Conservation (phyloP, 169 alveolate species). For the Cryptosporidium xiaoi region DNA sequence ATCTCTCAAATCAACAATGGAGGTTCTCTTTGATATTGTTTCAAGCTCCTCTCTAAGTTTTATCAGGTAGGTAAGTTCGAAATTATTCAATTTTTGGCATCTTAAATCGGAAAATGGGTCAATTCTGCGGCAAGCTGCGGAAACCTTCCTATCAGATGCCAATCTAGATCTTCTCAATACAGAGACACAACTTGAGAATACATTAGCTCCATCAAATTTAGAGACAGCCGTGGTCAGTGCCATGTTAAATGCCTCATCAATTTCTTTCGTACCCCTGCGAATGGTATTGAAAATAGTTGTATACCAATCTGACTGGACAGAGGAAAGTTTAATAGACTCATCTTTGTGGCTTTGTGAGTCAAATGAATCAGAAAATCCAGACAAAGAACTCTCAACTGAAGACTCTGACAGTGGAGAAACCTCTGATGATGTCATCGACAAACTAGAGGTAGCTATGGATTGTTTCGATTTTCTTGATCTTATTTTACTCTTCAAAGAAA, state of each 20-base stretch:
- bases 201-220: neutral
- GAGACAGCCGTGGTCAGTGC: neutral
- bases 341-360: neutral
- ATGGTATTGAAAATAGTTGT: neutral
- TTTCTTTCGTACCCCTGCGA: neutral
- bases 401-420: slow-evolving; percentile 33
- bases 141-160: slow-evolving; percentile 6
- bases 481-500: neutral
- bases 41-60: slow-evolving; percentile 41
- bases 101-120: slow-evolving; percentile 39
- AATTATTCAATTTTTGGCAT: slow-evolving; percentile 47
- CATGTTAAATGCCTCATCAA: neutral
- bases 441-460: neutral
- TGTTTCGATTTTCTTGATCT: neutral
- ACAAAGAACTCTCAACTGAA: slow-evolving; percentile 3
- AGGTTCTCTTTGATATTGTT: neutral
- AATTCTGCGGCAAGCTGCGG: slow-evolving; percentile 54
- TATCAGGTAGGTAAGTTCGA: slow-evolving; percentile 13
- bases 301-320: slow-evolving; percentile 35
- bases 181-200: slow-evolving; percentile 6
- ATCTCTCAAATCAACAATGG: slow-evolving; percentile 29
- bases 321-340: neutral
- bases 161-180: neutral
- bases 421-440: slow-evolving; percentile 27
- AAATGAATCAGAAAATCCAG: neutral